Evolutionary conservation across 495 filamentous ascomycete genomes (phyloP).

Genomic region (Delitschia confertaspora): DNA sequence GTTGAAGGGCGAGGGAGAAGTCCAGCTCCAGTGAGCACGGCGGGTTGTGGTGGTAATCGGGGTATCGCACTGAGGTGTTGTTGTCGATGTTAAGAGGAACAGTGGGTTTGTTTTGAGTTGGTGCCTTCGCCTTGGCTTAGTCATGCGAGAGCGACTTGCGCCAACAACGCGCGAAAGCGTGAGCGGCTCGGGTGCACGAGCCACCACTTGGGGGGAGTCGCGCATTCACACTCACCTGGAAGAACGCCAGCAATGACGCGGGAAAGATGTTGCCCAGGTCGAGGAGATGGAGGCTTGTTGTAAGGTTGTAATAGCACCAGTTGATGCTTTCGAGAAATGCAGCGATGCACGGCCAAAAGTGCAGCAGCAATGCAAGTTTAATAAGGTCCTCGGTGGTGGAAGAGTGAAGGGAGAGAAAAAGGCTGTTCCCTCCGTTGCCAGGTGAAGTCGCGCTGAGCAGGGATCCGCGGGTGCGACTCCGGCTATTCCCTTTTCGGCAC

Average conservation of each 20-base stretch:
- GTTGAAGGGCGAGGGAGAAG: slow-evolving; percentile 10
- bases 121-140: slow-evolving; percentile 4
- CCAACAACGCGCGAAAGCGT: slow-evolving; percentile 5
- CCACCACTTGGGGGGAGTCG: slow-evolving; percentile 9
- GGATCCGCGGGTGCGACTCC: neutral
- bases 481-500: slow-evolving; percentile 3
- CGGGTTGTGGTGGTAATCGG: slow-evolving; percentile 1
- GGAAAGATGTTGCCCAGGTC: slow-evolving; percentile 5
- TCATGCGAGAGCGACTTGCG: slow-evolving; percentile 6
- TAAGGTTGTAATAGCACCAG: neutral
- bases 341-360: no score
- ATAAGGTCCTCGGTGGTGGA: no score
- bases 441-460: neutral
- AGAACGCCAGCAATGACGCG: slow-evolving; percentile 1
- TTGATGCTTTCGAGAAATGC: slow-evolving; percentile 1
- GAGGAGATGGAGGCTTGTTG: neutral
- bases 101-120: slow-evolving; percentile 18
- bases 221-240: slow-evolving; percentile 4
- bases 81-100: slow-evolving; percentile 11
- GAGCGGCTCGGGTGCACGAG: slow-evolving; percentile 8
- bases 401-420: no score
- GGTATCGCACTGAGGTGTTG: slow-evolving; percentile 15
- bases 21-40: slow-evolving; percentile 21
- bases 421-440: neutral
- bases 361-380: no score